phyloP scores from a whole-genome alignment of 75 land plant species.

The Cunninghamia lanceolata region DNA sequence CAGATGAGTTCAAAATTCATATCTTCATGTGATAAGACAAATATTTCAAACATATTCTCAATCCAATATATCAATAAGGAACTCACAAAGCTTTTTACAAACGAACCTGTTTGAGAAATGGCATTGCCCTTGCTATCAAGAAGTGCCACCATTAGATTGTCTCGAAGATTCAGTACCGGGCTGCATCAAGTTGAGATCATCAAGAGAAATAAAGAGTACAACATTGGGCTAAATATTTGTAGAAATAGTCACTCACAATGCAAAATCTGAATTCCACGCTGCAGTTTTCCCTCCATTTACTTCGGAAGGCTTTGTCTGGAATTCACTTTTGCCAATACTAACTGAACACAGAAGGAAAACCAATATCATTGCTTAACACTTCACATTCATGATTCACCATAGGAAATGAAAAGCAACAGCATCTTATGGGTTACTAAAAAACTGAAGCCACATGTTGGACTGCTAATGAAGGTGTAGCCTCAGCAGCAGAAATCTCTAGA shows the following conservation, averaged over 20 bases:
- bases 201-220: neutral
- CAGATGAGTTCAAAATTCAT: neutral
- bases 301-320: neutral
- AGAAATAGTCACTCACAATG: neutral
- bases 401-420: neutral
- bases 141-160: conserved; percentile 46
- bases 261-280: neutral
- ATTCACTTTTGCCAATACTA: neutral
- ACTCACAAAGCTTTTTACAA: neutral
- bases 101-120: conserved; percentile 47
- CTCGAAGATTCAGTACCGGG: conserved; percentile 17
- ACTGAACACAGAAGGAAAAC: neutral
- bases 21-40: neutral
- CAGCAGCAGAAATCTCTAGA: neutral
- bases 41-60: no score
- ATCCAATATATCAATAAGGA: neutral
- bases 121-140: conserved; percentile 45
- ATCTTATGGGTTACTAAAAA: neutral
- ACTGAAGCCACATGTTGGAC: neutral
- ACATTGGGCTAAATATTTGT: neutral
- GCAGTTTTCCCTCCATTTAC: neutral
- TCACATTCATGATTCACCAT: neutral
- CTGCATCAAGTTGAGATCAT: neutral
- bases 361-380: neutral
- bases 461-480: neutral